Conservation (phyloP, 1,284 basidiomycete species). For the Phylloporus sp. region DNA sequence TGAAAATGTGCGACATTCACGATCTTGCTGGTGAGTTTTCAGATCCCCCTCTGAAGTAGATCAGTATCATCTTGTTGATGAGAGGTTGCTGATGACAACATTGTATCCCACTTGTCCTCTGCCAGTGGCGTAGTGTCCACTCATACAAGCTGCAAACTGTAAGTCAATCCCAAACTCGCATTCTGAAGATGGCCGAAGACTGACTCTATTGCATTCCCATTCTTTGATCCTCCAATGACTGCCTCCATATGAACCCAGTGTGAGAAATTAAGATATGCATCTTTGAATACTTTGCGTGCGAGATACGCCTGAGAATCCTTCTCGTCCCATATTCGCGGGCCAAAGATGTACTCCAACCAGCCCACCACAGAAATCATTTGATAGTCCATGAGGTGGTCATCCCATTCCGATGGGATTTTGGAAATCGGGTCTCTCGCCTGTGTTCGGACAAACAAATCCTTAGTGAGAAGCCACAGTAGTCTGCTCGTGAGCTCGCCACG, state of each 20-base stretch:
- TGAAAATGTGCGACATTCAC: conserved; percentile 14
- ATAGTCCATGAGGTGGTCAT: conserved; percentile 5
- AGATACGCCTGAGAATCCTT: background rate
- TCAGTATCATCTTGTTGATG: background rate
- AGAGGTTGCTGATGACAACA: conserved; percentile 10
- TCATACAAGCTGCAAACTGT: background rate
- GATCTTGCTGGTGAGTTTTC: background rate
- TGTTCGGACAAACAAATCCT: conserved; percentile 14
- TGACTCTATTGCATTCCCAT: background rate
- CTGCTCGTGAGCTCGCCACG: conserved; percentile 10
- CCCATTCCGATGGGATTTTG: background rate
- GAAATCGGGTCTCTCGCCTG: background rate
- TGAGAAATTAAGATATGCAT: conserved; percentile 19
- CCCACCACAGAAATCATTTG: conserved; percentile 7
- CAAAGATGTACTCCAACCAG: conserved; percentile 18
- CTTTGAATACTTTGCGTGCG: background rate
- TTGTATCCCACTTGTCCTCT: conserved; percentile 21
- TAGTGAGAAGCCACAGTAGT: conserved; percentile 17
- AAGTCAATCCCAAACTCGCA: background rate
- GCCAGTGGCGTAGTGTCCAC: conserved; percentile 14
- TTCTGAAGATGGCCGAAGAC: background rate
- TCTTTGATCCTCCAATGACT: background rate
- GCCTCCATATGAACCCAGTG: conserved; percentile 18
- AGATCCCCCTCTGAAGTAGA: background rate
- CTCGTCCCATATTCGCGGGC: background rate